Conservation (phyloP, 2,329 filamentous ascomycete genomes). For the Xylariomycetidae sp. region DNA sequence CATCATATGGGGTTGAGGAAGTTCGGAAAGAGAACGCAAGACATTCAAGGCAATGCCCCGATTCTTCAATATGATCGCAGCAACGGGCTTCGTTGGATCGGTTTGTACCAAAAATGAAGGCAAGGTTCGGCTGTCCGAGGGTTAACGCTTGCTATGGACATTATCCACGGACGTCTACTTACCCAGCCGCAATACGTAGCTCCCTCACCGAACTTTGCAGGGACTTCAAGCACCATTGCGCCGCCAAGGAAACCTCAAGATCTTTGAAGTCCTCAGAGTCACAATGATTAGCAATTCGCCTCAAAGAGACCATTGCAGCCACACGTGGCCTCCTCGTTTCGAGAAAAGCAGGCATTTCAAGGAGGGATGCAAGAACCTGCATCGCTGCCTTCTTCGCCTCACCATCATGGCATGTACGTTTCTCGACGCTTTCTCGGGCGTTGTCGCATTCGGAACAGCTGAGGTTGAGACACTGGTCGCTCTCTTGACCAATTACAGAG, state of each 20-base stretch:
- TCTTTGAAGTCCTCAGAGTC: constrained; percentile 54
- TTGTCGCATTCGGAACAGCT: constrained; percentile 20
- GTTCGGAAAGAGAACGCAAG: constrained; percentile 66
- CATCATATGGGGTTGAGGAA: constrained; percentile 59
- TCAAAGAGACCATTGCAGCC: constrained; percentile 64
- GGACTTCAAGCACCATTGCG: constrained; percentile 76
- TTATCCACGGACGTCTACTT: too few species aligned
- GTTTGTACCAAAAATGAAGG: too few species aligned
- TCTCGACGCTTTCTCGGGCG: constrained; percentile 1
- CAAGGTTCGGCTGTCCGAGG: too few species aligned
- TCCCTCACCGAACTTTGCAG: constrained; percentile 81
- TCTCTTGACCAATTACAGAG: constrained; percentile 7
- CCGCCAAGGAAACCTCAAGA: constrained; percentile 60
- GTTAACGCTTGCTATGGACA: too few species aligned
- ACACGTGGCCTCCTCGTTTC: constrained; percentile 58
- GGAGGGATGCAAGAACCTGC: constrained; percentile 39
- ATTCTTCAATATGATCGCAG: too few species aligned
- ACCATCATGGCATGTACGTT: constrained; percentile 14
- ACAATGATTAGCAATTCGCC: constrained; percentile 63
- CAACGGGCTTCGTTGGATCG: too few species aligned
- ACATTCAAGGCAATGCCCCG: constrained; percentile 64
- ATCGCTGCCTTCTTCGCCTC: constrained; percentile 34
- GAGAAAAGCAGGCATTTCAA: constrained; percentile 39
- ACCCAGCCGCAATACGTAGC: constrained; percentile 74
- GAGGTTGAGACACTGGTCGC: constrained; percentile 5